Conservation (phyloP, 768 basidiomycete genomes). For the Trichaptum fuscoviolaceum region DNA sequence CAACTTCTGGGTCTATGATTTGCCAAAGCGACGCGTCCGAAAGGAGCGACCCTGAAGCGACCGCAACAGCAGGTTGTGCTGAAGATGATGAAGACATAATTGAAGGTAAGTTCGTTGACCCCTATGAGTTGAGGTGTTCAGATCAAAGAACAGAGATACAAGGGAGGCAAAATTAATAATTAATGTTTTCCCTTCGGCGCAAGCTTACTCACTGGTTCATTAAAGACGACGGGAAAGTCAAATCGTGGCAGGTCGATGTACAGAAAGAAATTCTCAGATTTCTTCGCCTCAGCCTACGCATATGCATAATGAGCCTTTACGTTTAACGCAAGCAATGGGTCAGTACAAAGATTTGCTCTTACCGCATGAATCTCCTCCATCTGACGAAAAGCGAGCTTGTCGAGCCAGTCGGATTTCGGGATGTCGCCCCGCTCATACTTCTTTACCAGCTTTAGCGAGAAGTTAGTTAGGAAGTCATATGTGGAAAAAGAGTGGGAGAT, state of each 20-base stretch:
- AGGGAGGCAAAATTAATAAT: not conserved
- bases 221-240: slow-evolving; percentile 95
- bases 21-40: slow-evolving; percentile 78
- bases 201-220: slow-evolving; percentile 61
- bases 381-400: slow-evolving; percentile 87
- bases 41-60: slow-evolving; percentile 39
- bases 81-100: slow-evolving; percentile 36
- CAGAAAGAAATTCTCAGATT: slow-evolving; percentile 90
- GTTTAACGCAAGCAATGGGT: slow-evolving; percentile 5
- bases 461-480: slow-evolving; percentile 7
- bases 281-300: slow-evolving; percentile 79
- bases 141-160: not conserved
- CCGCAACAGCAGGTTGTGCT: slow-evolving; percentile 33
- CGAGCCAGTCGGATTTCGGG: slow-evolving; percentile 92
- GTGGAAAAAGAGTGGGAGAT: not conserved
- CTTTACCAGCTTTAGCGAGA: slow-evolving; percentile 64
- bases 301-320: not conserved
- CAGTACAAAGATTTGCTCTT: slow-evolving; percentile 22
- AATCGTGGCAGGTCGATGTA: slow-evolving; percentile 96
- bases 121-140: slow-evolving; percentile 5
- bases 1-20: slow-evolving; percentile 85
- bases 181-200: not conserved
- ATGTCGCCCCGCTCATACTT: slow-evolving; percentile 95
- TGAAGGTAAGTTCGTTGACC: slow-evolving; percentile 17
- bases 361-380: slow-evolving; percentile 95